Conservation (phyloP, 2,329 filamentous ascomycete genomes). For the Mycocentrospora acerina region DNA sequence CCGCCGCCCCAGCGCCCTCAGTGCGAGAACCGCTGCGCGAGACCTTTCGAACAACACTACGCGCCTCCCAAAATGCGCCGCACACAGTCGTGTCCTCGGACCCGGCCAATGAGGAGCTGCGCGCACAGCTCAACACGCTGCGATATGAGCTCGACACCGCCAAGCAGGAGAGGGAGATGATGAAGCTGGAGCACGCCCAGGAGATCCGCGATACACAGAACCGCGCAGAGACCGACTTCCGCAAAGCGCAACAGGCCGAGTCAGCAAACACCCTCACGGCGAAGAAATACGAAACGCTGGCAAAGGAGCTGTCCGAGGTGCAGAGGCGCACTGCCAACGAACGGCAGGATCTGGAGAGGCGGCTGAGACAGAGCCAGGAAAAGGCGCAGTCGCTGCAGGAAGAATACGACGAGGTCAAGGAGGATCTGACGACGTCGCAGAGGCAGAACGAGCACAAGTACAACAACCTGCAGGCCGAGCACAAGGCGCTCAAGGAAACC, state of each 20-base stretch:
- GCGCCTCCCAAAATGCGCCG: conserved; percentile 44
- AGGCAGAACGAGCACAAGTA: conserved; percentile 64
- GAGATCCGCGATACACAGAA: conserved; percentile 79
- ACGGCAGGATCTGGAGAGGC: conserved; percentile 56
- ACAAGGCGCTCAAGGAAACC: conserved; percentile 59
- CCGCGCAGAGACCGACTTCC: conserved; percentile 83
- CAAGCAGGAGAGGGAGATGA: conserved; percentile 84
- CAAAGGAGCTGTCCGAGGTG: conserved; percentile 56
- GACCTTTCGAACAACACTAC: conserved; percentile 42
- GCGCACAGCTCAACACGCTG: conserved; percentile 84
- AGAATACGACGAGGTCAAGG: conserved; percentile 79
- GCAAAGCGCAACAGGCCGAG: conserved; percentile 63
- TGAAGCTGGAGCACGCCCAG: conserved; percentile 74
- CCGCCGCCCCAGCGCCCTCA: conserved; percentile 26
- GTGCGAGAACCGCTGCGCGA: conserved; percentile 44
- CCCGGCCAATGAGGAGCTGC: conserved; percentile 70
- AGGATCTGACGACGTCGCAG: conserved; percentile 68
- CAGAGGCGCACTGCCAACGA: conserved; percentile 59
- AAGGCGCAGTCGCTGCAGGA: conserved; percentile 74
- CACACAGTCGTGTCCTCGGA: conserved; percentile 44
- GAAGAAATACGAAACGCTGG: conserved; percentile 57
- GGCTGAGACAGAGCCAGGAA: conserved; percentile 61
- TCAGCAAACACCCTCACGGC: conserved; percentile 52
- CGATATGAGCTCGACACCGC: conserved; percentile 84
- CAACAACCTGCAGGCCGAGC: conserved; percentile 62